These are phyloP conservation scores for Sesbania bispinosa DNA, from an alignment of 306 rosid genomes.

Conservation along the genomic window DNA sequence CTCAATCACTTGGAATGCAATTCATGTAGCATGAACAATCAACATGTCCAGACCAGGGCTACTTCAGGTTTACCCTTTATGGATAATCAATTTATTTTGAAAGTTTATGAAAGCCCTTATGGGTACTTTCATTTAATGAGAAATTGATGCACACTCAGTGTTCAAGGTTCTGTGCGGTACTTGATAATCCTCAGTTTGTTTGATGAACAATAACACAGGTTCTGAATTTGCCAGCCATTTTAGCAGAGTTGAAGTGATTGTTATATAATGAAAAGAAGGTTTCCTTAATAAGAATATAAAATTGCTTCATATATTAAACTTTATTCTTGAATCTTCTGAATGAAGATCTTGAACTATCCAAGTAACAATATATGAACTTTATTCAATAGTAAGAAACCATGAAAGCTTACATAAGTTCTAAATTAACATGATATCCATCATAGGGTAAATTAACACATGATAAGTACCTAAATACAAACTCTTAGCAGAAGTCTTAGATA, in stretches of 20 bases:
- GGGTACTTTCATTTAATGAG: slow-evolving; percentile 11
- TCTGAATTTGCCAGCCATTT: not conserved
- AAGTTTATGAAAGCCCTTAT: not conserved
- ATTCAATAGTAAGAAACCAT: slow-evolving; percentile 34
- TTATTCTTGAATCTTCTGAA: not conserved
- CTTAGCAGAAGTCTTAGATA: slow-evolving; percentile 23
- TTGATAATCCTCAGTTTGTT: no score
- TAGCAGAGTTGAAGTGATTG: not conserved
- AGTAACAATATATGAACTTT: slow-evolving; percentile 11
- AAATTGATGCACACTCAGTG: not conserved
- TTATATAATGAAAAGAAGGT: not conserved
- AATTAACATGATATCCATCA: slow-evolving; percentile 30
- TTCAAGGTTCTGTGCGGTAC: not conserved
- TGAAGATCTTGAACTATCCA: slow-evolving; percentile 18
- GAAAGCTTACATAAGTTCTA: slow-evolving; percentile 24
- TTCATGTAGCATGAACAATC: slow-evolving; percentile 21
- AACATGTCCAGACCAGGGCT: slow-evolving; percentile 9
- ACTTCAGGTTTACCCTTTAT: slow-evolving; percentile 12
- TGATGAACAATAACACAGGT: no score
- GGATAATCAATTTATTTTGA: slow-evolving; percentile 19
- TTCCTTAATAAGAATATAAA: not conserved
- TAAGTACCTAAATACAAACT: slow-evolving; percentile 35
- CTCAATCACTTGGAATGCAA: slow-evolving; percentile 23
- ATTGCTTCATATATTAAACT: not conserved
- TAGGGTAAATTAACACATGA: slow-evolving; percentile 24